phyloP scores from a whole-genome alignment of 495 filamentous ascomycete genomes.

The Extremus antarcticus region DNA sequence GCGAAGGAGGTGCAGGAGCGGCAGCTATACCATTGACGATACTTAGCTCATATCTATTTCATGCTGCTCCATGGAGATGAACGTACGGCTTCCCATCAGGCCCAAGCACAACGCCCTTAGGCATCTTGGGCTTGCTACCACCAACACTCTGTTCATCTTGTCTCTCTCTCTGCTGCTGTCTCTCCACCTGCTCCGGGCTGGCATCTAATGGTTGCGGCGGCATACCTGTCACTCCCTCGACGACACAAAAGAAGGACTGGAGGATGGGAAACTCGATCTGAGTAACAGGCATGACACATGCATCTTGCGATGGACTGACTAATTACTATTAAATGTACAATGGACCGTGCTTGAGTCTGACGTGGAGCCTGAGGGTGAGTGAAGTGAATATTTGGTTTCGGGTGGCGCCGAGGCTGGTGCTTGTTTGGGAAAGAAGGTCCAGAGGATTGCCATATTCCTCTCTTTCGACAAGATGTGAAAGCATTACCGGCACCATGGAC shows the following conservation, averaged over 20 bases:
- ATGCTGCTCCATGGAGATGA: background rate
- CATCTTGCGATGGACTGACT: background rate
- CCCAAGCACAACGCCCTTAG: constrained; percentile 76
- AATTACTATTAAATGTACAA: background rate
- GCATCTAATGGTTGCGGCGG: constrained; percentile 23
- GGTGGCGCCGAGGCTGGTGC: background rate
- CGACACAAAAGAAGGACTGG: constrained; percentile 18
- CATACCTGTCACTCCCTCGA: constrained; percentile 20
- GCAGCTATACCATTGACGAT: constrained; percentile 61
- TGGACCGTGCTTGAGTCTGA: constrained; percentile 7
- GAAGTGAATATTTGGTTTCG: too few relatives aligned
- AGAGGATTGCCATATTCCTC: background rate
- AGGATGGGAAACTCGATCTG: constrained; percentile 21
- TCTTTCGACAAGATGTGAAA: background rate
- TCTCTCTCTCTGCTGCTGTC: constrained; percentile 7
- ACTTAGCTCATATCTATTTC: background rate
- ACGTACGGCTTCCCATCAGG: constrained; percentile 94
- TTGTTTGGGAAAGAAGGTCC: background rate
- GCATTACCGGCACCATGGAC: constrained; percentile 6
- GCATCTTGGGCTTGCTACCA: constrained; percentile 33
- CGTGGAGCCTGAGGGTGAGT: background rate
- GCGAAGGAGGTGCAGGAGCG: constrained; percentile 72
- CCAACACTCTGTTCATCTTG: constrained; percentile 14
- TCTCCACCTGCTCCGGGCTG: constrained; percentile 6
- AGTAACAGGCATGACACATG: constrained; percentile 15